Percentiles rank a stretch among this genome's conserved stretches.
Conservation (phyloP, 148 eudicot genomes). For the Dianthus caryophyllus region DNA sequence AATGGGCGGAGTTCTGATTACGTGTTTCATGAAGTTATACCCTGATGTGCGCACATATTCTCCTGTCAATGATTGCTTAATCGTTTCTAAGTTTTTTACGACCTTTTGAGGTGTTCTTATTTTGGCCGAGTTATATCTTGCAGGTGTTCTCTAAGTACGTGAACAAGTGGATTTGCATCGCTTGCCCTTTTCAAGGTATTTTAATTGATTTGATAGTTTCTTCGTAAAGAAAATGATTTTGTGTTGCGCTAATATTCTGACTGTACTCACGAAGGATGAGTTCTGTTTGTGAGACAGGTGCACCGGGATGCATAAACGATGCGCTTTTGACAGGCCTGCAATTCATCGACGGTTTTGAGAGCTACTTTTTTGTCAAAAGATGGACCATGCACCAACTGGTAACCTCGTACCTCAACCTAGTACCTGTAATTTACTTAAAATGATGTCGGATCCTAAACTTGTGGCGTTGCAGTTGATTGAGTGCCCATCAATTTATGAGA, state of each 20-base stretch:
- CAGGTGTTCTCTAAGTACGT: slow-evolving; percentile 84
- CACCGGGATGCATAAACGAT: slow-evolving; percentile 96
- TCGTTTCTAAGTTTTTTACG: slow-evolving; percentile 6
- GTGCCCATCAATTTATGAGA: slow-evolving; percentile 93
- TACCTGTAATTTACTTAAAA: neutral
- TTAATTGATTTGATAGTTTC: neutral
- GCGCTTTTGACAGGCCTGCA: slow-evolving; percentile 86
- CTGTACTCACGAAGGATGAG: slow-evolving; percentile 8
- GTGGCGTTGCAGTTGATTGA: slow-evolving; percentile 57
- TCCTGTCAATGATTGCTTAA: slow-evolving; percentile 21
- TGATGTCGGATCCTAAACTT: neutral
- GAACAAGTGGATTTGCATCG: slow-evolving; percentile 87
- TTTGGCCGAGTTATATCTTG: slow-evolving; percentile 13
- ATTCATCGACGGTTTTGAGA: slow-evolving; percentile 91
- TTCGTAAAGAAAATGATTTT: neutral
- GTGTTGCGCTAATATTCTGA: neutral
- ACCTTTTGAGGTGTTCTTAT: neutral
- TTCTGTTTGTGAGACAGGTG: slow-evolving; percentile 52
- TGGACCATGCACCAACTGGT: slow-evolving; percentile 99
- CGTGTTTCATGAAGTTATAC: slow-evolving; percentile 67
- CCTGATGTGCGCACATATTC: slow-evolving; percentile 52
- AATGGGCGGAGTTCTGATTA: slow-evolving; percentile 89
- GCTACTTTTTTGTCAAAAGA: slow-evolving; percentile 78
- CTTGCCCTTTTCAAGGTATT: slow-evolving; percentile 95
- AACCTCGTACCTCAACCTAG: slow-evolving; percentile 20